Conservation (phyloP, 306 rosid species). For the Arachis hypogaea region DNA sequence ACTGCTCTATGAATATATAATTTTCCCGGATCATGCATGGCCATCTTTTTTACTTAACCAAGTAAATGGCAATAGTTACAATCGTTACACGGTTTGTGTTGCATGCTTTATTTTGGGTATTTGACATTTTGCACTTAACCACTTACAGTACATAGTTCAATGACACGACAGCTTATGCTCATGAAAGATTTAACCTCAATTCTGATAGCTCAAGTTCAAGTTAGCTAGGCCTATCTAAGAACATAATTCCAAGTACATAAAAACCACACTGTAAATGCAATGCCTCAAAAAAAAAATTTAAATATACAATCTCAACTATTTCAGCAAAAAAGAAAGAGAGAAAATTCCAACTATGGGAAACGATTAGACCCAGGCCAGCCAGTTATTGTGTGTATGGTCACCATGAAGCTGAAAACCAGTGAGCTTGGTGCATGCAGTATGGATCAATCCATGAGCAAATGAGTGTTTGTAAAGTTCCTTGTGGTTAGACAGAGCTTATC, state of each 20-base stretch:
- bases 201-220: not conserved
- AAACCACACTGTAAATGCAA: constrained; percentile 30
- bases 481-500: constrained; percentile 23
- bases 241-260: constrained; percentile 28
- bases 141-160: not conserved
- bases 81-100: too few relatives aligned
- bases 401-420: constrained; percentile 35
- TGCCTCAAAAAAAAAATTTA: constrained; percentile 1
- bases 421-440: constrained; percentile 26
- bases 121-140: too few relatives aligned
- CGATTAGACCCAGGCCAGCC: constrained; percentile 29
- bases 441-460: constrained; percentile 14
- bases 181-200: not conserved
- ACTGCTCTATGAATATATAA: too few relatives aligned
- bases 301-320: constrained; percentile 44
- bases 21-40: too few relatives aligned
- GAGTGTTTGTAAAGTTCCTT: constrained; percentile 31
- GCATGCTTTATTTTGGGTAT: too few relatives aligned
- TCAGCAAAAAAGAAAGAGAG: constrained; percentile 36
- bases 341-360: constrained; percentile 35
- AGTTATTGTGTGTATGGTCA: constrained; percentile 39
- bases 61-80: too few relatives aligned
- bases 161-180: constrained; percentile 18
- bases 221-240: constrained; percentile 8
- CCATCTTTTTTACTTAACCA: too few relatives aligned